phyloP scores from a whole-genome alignment of 2,329 filamentous ascomycete genomes.

The Alternaria sp. region DNA sequence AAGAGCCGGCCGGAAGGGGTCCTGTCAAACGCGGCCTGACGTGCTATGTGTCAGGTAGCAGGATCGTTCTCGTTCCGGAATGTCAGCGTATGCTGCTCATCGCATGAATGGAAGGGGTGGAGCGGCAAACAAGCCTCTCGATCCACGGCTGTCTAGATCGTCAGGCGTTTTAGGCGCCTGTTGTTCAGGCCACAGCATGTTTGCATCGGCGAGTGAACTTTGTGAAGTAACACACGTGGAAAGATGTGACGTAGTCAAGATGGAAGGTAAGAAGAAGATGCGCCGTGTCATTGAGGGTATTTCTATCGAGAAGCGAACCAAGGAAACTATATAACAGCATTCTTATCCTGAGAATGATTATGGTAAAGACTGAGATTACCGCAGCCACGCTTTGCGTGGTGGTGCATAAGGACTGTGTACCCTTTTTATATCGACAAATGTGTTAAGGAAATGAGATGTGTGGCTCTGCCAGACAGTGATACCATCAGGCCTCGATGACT shows the following conservation, averaged over 20 bases:
- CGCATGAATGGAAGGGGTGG: background rate
- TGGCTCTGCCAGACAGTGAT: background rate
- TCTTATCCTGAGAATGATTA: background rate
- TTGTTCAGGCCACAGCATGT: background rate
- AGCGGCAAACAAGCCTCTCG: background rate
- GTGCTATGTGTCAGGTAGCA: background rate
- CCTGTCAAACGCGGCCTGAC: background rate
- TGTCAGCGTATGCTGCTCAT: background rate
- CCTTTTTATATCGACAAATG: background rate
- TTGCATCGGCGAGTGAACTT: background rate
- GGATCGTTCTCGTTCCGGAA: background rate
- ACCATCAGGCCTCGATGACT: background rate
- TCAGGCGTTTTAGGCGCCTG: background rate
- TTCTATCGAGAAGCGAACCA: conserved; percentile 1
- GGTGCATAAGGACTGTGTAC: background rate
- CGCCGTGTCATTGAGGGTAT: conserved; percentile 7
- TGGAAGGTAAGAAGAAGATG: background rate
- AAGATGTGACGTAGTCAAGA: background rate
- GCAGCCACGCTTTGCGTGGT: background rate
- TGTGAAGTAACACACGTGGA: background rate
- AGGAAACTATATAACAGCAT: background rate
- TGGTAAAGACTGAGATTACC: background rate
- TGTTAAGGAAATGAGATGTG: background rate
- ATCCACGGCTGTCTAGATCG: background rate
- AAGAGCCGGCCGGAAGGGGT: background rate